phyloP scores from a whole-genome alignment of 1,284 basidiomycete species.

The Taiwanofungus camphoratus region DNA sequence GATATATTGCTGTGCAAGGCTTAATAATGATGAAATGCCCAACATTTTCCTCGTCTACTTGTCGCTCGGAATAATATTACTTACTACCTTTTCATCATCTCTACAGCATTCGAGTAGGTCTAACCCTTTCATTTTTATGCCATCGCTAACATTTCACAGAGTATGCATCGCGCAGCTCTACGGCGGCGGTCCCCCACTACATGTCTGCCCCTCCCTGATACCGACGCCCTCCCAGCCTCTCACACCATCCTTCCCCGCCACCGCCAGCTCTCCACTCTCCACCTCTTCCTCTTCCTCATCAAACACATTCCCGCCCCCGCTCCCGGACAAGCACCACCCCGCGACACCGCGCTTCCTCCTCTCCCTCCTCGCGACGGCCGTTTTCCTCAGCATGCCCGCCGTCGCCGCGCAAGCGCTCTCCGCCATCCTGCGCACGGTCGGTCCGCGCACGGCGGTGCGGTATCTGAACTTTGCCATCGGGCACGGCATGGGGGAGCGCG shows the following conservation, averaged over 20 bases:
- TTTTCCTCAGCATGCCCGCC: slow-evolving; percentile 81
- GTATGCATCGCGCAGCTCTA: slow-evolving; percentile 81
- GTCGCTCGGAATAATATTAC: not conserved
- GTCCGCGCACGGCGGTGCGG: slow-evolving; percentile 70
- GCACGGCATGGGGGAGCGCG: slow-evolving; percentile 54
- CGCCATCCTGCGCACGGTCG: slow-evolving; percentile 69
- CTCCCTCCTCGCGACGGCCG: slow-evolving; percentile 80
- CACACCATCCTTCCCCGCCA: slow-evolving; percentile 49
- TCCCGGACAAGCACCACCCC: slow-evolving; percentile 57
- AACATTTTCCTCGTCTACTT: not conserved
- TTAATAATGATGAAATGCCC: no score
- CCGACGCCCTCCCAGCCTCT: slow-evolving; percentile 66
- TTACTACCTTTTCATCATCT: not conserved
- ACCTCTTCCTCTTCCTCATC: slow-evolving; percentile 22
- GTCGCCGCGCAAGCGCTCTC: slow-evolving; percentile 72
- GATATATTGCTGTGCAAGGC: no score
- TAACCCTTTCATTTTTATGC: not conserved
- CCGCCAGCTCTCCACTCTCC: slow-evolving; percentile 18
- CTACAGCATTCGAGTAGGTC: slow-evolving; percentile 37
- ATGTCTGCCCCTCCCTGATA: slow-evolving; percentile 60
- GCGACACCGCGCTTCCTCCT: slow-evolving; percentile 80
- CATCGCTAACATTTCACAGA: slow-evolving; percentile 34
- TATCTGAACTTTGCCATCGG: slow-evolving; percentile 87
- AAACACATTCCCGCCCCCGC: slow-evolving; percentile 13
- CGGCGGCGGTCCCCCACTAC: slow-evolving; percentile 75